A percentile compares a stretch with the other conserved stretches of the same genome.
phyloP scores from a whole-genome alignment of 2,329 filamentous ascomycete genomes.

The Botryotinia calthae region DNA sequence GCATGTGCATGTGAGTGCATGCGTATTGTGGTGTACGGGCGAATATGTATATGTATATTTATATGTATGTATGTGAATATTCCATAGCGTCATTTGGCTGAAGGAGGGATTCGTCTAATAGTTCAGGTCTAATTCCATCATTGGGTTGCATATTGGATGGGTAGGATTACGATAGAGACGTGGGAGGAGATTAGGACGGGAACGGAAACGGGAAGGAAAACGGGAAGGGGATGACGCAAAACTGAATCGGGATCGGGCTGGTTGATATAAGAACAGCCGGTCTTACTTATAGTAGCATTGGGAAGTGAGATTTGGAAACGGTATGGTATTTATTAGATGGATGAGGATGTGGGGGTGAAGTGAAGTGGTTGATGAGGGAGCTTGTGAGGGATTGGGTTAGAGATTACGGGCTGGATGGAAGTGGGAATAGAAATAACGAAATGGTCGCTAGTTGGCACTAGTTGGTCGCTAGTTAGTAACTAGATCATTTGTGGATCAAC shows the following conservation, averaged over 20 bases:
- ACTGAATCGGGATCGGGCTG: not conserved
- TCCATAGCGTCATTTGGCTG: accelerated
- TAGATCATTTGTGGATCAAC: not conserved
- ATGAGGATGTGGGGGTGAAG: not conserved
- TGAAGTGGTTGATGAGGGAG: not conserved
- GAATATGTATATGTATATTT: not conserved
- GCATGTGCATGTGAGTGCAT: not conserved
- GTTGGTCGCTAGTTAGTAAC: no score
- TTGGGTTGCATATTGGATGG: not conserved
- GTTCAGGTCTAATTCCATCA: no score
- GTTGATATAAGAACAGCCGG: not conserved
- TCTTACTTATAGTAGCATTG: not conserved
- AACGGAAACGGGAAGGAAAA: not conserved
- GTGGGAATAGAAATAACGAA: not conserved
- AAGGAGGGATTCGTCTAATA: not conserved
- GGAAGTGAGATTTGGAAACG: not conserved
- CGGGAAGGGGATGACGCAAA: not conserved
- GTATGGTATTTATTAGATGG: not conserved
- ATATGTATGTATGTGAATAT: not conserved
- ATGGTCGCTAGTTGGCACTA: not conserved
- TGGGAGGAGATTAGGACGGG: not conserved
- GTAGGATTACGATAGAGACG: not conserved
- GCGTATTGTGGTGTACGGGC: not conserved
- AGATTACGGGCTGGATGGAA: not conserved
- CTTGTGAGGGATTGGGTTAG: not conserved